phyloP scores from a whole-genome alignment of 345 rosid genomes.

The Draba incana region DNA sequence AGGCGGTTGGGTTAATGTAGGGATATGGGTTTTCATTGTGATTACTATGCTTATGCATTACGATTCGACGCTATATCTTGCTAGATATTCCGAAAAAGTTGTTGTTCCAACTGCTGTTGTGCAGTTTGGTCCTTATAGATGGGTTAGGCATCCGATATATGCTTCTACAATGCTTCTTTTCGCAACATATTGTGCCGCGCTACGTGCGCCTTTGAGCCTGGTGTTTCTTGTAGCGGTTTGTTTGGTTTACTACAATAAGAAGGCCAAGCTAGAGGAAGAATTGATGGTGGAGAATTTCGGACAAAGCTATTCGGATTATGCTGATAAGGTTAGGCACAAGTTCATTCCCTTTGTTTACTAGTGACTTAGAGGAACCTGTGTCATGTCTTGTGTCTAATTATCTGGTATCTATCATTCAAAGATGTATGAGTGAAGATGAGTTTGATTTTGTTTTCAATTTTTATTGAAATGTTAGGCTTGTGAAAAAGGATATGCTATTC shows the following conservation, averaged over 20 bases:
- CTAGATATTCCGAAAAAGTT: constrained; percentile 82
- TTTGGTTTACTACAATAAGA: constrained; percentile 68
- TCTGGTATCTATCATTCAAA: constrained; percentile 43
- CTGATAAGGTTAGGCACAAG: constrained; percentile 69
- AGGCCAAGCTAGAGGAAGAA: constrained; percentile 72
- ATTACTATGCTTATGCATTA: constrained; percentile 70
- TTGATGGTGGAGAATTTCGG: constrained; percentile 79
- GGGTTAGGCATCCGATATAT: constrained; percentile 82
- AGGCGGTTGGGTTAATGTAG: constrained; percentile 70
- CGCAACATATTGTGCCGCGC: constrained; percentile 59
- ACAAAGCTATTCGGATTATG: constrained; percentile 65
- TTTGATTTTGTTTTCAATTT: constrained; percentile 8
- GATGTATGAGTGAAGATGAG: constrained; percentile 38
- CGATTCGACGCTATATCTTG: constrained; percentile 75
- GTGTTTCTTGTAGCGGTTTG: constrained; percentile 64
- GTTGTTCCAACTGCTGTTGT: constrained; percentile 83
- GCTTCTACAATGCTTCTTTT: constrained; percentile 78
- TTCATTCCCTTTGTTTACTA: constrained; percentile 82
- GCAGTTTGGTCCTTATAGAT: constrained; percentile 88
- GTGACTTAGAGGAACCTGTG: constrained; percentile 35
- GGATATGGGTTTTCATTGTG: constrained; percentile 73
- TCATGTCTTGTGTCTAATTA: constrained; percentile 36
- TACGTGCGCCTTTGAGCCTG: constrained; percentile 76
- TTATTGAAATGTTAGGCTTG: constrained; percentile 38
- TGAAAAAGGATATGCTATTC: constrained; percentile 40